Evolutionary conservation across 176 grass and related monocot species (phyloP).

Genomic region (Oryza punctata): DNA sequence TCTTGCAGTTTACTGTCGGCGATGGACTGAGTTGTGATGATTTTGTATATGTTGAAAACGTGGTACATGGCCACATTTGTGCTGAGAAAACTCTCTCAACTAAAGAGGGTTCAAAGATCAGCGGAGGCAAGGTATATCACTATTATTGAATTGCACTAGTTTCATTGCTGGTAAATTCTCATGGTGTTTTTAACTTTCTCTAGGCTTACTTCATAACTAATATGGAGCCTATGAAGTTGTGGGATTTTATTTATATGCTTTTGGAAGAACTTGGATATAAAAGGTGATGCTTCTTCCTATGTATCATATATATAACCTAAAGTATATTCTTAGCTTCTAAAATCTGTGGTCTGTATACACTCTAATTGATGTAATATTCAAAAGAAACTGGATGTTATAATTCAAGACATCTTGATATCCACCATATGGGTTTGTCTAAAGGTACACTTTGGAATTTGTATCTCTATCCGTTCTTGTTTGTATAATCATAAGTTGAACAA

Average conservation of each 20-base stretch:
- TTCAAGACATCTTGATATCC: neutral
- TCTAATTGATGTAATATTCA: no score
- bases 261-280: slow-evolving; percentile 68
- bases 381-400: no score
- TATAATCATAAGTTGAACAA: neutral
- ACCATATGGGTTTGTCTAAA: neutral
- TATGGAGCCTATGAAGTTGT: slow-evolving; percentile 69
- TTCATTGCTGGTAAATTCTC: neutral
- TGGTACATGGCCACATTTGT: slow-evolving; percentile 77
- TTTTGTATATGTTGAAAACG: slow-evolving; percentile 90
- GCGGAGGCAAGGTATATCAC: slow-evolving; percentile 62
- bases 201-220: slow-evolving; percentile 90
- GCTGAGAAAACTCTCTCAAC: slow-evolving; percentile 63
- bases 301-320: neutral
- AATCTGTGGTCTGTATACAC: neutral
- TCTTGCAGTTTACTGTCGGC: slow-evolving; percentile 61
- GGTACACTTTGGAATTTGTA: neutral
- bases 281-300: slow-evolving; percentile 26
- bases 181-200: neutral
- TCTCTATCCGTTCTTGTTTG: neutral
- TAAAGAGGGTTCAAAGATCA: slow-evolving; percentile 43
- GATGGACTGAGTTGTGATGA: slow-evolving; percentile 75
- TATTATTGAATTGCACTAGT: neutral
- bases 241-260: slow-evolving; percentile 65
- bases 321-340: neutral